These are phyloP conservation scores for Thalassiosira sp. DNA, from an alignment of 352 stramenopile species.

Conservation along the genomic window DNA sequence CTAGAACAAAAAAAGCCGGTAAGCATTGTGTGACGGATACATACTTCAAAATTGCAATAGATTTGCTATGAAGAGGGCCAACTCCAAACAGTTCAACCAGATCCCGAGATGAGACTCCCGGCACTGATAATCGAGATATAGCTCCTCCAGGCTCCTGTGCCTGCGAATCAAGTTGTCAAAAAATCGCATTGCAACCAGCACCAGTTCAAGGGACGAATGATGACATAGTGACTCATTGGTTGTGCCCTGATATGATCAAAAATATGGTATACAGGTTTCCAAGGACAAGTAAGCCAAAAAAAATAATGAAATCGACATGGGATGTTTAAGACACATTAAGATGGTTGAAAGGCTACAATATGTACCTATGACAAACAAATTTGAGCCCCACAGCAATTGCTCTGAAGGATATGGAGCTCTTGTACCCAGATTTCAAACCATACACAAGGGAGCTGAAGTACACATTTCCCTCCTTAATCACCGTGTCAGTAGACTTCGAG, in stretches of 20 bases:
- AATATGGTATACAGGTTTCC: not conserved
- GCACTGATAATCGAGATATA: constrained; percentile 6
- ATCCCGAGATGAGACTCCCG: not conserved
- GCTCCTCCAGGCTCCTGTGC: constrained; percentile 6
- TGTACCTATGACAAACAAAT: constrained; percentile 23
- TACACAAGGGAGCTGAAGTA: no score
- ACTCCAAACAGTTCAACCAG: constrained; percentile 9
- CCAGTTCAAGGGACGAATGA: not conserved
- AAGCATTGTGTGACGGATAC: constrained; percentile 24
- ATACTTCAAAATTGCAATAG: constrained; percentile 32
- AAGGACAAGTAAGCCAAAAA: not conserved
- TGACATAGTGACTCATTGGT: constrained; percentile 22
- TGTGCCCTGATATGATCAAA: not conserved
- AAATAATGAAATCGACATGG: not conserved
- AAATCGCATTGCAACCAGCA: not conserved
- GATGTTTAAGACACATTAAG: no score
- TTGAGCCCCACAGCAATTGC: no score
- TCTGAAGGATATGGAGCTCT: no score
- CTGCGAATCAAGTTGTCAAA: not conserved
- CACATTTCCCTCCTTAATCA: no score
- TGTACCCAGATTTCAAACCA: no score
- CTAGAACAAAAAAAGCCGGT: no score
- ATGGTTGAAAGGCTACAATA: constrained; percentile 24
- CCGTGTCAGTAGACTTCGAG: no score
- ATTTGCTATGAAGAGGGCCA: constrained; percentile 18